These are phyloP conservation scores for Actinidia arguta DNA, from an alignment of 179 eudicot genomes.

Conservation along the genomic window DNA sequence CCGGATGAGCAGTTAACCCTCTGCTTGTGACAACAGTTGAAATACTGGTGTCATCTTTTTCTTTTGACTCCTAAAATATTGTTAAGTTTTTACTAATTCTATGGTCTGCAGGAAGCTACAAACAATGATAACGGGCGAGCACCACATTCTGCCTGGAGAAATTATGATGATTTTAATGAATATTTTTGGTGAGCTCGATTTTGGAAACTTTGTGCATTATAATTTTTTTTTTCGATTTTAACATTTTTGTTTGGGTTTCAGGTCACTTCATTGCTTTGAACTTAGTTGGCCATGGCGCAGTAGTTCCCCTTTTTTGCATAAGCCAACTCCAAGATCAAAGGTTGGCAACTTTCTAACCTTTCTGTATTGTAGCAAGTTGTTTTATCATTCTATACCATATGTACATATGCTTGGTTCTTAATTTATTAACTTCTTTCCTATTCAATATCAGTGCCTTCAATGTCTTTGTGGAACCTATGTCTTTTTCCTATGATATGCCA, in stretches of 20 bases:
- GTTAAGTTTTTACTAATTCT: not conserved
- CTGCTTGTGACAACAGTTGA: not conserved
- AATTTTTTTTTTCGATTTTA: not conserved
- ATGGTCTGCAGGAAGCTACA: conserved; percentile 71
- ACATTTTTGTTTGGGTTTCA: conserved; percentile 25
- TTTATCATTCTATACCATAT: not conserved
- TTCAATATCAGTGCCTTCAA: not conserved
- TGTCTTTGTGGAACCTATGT: not conserved
- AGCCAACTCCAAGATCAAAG: conserved; percentile 83
- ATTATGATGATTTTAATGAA: conserved; percentile 98
- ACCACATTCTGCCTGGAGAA: conserved; percentile 99
- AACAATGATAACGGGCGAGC: conserved; percentile 94
- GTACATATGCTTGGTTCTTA: not conserved
- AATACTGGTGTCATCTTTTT: not conserved
- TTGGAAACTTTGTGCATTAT: not conserved
- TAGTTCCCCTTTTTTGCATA: conserved; percentile 69
- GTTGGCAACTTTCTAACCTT: conserved; percentile 35
- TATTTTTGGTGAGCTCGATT: conserved; percentile 78
- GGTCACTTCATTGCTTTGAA: conserved; percentile 94
- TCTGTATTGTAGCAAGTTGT: not conserved
- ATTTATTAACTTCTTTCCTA: not conserved
- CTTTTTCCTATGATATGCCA: not conserved
- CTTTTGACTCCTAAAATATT: not conserved
- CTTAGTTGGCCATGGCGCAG: conserved; percentile 95
- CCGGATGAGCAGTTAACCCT: not conserved